These are phyloP conservation scores for Ophiostoma tasmaniense DNA, from an alignment of 2,329 filamentous ascomycete species.

Conservation along the genomic window DNA sequence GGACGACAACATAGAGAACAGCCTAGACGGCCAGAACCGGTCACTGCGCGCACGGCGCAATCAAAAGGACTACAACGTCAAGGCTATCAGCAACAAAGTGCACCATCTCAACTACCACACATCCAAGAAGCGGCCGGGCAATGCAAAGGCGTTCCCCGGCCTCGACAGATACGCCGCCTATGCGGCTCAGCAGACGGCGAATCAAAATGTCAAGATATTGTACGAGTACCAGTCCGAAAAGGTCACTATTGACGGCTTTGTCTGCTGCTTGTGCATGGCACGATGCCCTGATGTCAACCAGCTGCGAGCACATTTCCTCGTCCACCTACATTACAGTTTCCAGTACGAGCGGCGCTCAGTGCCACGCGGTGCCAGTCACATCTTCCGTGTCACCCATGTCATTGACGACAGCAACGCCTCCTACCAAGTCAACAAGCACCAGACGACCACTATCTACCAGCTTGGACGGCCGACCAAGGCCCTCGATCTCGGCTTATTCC, in stretches of 20 bases:
- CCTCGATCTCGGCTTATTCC: slow-evolving; percentile 38
- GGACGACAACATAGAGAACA: slow-evolving; percentile 29
- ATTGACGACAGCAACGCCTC: slow-evolving; percentile 19
- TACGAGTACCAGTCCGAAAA: slow-evolving; percentile 33
- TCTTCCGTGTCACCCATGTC: slow-evolving; percentile 33
- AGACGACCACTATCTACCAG: slow-evolving; percentile 35
- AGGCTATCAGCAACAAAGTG: slow-evolving; percentile 49
- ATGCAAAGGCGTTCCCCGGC: neutral
- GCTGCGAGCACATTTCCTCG: slow-evolving; percentile 41
- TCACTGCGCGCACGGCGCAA: slow-evolving; percentile 40
- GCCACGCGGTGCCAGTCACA: slow-evolving; percentile 22
- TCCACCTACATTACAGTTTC: slow-evolving; percentile 38
- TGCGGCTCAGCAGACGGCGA: slow-evolving; percentile 20
- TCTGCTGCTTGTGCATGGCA: slow-evolving; percentile 44
- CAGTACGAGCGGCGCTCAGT: slow-evolving; percentile 32
- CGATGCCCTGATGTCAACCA: slow-evolving; percentile 40
- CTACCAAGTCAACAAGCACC: slow-evolving; percentile 23
- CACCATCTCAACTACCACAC: slow-evolving; percentile 35
- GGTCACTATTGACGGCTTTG: slow-evolving; percentile 40
- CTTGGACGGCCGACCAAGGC: slow-evolving; percentile 35
- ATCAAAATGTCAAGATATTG: slow-evolving; percentile 27
- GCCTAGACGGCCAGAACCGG: slow-evolving; percentile 41
- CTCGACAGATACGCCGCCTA: slow-evolving; percentile 25
- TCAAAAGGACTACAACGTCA: slow-evolving; percentile 51
- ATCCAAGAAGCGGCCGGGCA: slow-evolving; percentile 29